phyloP scores from a whole-genome alignment of 495 filamentous ascomycete species.

The Penicillium parvum region DNA sequence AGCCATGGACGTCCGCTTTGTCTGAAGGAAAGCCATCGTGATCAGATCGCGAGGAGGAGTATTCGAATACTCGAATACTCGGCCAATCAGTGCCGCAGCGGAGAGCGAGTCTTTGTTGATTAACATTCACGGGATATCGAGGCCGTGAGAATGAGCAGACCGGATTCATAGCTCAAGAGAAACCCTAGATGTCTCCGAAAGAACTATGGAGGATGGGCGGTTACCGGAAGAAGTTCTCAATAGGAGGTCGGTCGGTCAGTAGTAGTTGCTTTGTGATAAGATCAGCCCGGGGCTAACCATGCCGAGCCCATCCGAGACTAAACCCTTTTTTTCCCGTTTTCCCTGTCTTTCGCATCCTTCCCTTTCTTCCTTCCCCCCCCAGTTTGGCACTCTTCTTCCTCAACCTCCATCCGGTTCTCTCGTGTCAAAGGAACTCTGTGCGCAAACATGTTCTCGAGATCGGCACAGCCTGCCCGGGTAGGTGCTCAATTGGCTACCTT shows the following conservation, averaged over 20 bases:
- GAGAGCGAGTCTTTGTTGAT: not conserved
- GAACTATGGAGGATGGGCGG: not conserved
- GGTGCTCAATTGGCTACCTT: constrained; percentile 3
- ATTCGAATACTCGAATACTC: too few species aligned
- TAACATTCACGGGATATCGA: not conserved
- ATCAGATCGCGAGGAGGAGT: not conserved
- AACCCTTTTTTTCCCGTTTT: constrained; percentile 40
- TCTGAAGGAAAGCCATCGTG: not conserved
- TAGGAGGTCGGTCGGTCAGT: constrained; percentile 6
- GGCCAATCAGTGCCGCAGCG: not conserved
- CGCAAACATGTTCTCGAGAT: constrained; percentile 25
- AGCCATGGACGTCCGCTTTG: not conserved
- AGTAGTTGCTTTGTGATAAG: constrained; percentile 29
- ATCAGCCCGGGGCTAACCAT: constrained; percentile 36
- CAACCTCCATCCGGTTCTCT: not conserved
- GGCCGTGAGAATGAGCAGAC: not conserved
- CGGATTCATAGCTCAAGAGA: constrained; percentile 14
- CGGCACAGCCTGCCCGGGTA: constrained; percentile 29
- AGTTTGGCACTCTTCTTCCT: constrained; percentile 5
- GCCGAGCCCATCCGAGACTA: constrained; percentile 44
- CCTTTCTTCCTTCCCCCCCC: constrained; percentile 8
- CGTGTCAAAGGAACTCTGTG: constrained; percentile 5
- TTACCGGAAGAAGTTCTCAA: constrained; percentile 12
- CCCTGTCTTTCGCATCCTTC: constrained; percentile 15
- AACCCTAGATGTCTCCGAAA: constrained; percentile 1